phyloP scores from a whole-genome alignment of 176 grass and related monocot species.

The Microstegium vimineum region DNA sequence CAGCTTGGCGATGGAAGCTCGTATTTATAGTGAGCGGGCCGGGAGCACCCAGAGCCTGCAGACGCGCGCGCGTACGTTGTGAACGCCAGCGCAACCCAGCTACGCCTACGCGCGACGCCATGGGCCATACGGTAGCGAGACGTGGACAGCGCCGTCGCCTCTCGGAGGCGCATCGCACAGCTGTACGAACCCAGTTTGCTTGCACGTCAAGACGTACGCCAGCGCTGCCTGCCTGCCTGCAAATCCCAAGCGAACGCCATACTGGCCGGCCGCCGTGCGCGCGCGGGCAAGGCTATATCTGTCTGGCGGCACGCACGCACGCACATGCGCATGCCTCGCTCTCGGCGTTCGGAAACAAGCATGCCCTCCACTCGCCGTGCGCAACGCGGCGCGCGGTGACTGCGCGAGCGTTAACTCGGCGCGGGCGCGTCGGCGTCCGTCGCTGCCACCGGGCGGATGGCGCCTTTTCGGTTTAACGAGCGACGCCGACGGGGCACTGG shows the following conservation, averaged over 20 bases:
- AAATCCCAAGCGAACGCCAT: neutral
- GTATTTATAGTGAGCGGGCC: neutral
- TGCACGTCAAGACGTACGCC: neutral
- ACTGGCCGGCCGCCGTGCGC: neutral
- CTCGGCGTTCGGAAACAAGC: neutral
- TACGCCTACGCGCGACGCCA: neutral
- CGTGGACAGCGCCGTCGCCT: neutral
- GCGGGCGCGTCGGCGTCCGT: neutral
- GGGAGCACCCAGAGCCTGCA: neutral
- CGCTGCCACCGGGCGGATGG: neutral
- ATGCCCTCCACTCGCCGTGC: neutral
- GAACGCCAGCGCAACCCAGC: too few species aligned
- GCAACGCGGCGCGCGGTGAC: neutral
- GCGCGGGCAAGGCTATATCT: neutral
- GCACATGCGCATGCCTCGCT: neutral
- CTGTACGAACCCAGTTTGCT: slow-evolving; percentile 5
- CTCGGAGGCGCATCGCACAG: slow-evolving; percentile 5
- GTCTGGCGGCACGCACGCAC: neutral
- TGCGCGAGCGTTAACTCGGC: slow-evolving; percentile 2
- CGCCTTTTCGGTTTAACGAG: neutral
- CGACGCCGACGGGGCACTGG: too few species aligned
- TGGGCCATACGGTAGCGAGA: neutral
- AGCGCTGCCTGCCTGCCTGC: neutral
- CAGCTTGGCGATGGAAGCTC: neutral
- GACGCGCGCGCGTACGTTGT: too few species aligned